Conservation (phyloP, 129 eudicot species). For the sunflower (Helianthus annuus) region HanXRQr2.0-SUNRISE NC_035434.2:40055225-40055724, state of each 20-base stretch:
- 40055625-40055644: slow-evolving; percentile 55
- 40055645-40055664: slow-evolving; percentile 77
- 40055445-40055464: slow-evolving; percentile 83
- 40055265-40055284: not conserved
- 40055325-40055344: not conserved
- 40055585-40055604: slow-evolving; percentile 19
- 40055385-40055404: slow-evolving; percentile 97
- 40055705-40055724: slow-evolving; percentile 94
- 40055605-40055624: slow-evolving; percentile 3
- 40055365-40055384: slow-evolving; percentile 17
- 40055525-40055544: slow-evolving; percentile 95
- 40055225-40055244: slow-evolving; percentile 4
- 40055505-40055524: slow-evolving; percentile 84
- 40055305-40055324: not conserved
- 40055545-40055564: slow-evolving; percentile 84
- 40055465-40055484: slow-evolving; percentile 77
- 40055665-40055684: slow-evolving; percentile 87
- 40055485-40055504: slow-evolving; percentile 84
- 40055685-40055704: slow-evolving; percentile 83
- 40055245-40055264: not conserved
- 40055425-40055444: slow-evolving; percentile 78
- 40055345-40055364: not conserved
- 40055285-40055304: not conserved
- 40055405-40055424: slow-evolving; percentile 88
- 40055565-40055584: slow-evolving; percentile 8